phyloP scores from a whole-genome alignment of 2,329 filamentous ascomycete species.

The Tympanopsis confertula region DNA sequence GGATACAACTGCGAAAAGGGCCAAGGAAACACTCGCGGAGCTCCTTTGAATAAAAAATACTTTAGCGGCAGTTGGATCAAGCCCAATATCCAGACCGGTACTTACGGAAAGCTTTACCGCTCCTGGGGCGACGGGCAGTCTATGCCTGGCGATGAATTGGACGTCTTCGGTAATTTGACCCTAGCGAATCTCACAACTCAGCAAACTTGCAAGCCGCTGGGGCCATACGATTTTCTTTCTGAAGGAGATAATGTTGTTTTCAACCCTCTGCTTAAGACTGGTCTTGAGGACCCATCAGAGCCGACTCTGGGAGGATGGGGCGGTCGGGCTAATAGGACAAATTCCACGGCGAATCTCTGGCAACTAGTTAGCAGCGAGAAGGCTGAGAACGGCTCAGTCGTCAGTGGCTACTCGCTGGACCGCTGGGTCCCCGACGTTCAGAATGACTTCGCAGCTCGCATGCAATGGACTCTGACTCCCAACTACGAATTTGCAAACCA shows the following conservation, averaged over 20 bases:
- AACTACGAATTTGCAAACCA: not conserved
- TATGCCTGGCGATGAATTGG: constrained; percentile 1
- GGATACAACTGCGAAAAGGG: constrained; percentile 1
- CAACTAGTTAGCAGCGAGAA: not conserved
- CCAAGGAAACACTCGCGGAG: constrained; percentile 1
- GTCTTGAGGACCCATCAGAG: not conserved
- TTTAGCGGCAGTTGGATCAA: constrained; percentile 1
- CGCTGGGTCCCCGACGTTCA: not conserved
- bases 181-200: not conserved
- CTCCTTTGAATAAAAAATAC: constrained; percentile 1
- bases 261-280: constrained; percentile 1
- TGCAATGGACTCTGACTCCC: constrained; percentile 2
- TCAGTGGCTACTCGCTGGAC: not conserved
- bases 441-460: constrained; percentile 2
- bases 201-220: constrained; percentile 1
- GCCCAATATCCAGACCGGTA: constrained; percentile 1
- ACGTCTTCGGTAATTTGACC: constrained; percentile 2
- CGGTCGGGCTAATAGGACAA: constrained; percentile 1
- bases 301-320: constrained; percentile 1
- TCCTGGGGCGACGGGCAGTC: constrained; percentile 2
- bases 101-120: constrained; percentile 1
- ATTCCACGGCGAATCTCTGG: constrained; percentile 1
- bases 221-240: constrained; percentile 1
- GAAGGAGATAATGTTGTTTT: constrained; percentile 2
- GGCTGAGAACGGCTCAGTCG: not conserved